A percentile compares a stretch with the other conserved stretches of the same genome.
Conservation (phyloP, 805 yeast genomes). For the Pichia deserticola region DNA sequence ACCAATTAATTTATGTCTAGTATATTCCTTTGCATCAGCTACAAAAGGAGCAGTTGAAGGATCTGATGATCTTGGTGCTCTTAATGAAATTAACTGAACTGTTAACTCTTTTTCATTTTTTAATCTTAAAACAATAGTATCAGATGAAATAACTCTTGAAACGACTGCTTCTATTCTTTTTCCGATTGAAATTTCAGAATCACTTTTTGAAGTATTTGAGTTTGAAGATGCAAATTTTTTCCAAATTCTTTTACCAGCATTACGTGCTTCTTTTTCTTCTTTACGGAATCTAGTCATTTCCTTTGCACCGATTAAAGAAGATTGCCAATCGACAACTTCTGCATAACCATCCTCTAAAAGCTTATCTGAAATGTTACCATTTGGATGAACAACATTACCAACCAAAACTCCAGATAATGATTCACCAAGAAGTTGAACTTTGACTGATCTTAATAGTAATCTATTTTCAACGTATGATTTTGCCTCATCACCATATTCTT, state of each 20-base stretch:
- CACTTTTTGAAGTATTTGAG: slow-evolving; percentile 31
- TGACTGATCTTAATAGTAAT: slow-evolving; percentile 53
- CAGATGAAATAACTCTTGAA: slow-evolving; percentile 57
- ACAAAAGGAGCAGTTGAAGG: slow-evolving; percentile 48
- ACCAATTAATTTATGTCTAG: slow-evolving; percentile 62
- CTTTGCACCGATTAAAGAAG: slow-evolving; percentile 55
- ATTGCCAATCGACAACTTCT: slow-evolving; percentile 76
- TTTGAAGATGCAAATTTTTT: slow-evolving; percentile 23
- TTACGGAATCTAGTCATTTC: slow-evolving; percentile 55
- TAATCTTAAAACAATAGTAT: slow-evolving; percentile 52
- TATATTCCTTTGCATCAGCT: slow-evolving; percentile 65
- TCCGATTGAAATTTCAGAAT: slow-evolving; percentile 39
- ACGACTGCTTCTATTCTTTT: slow-evolving; percentile 46
- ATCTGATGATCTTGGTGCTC: slow-evolving; percentile 67
- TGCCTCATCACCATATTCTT: slow-evolving; percentile 62
- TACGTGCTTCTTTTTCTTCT: slow-evolving; percentile 57
- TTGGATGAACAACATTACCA: slow-evolving; percentile 58
- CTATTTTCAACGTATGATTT: slow-evolving; percentile 55
- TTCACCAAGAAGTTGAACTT: slow-evolving; percentile 51
- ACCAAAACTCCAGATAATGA: slow-evolving; percentile 55
- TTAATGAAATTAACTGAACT: slow-evolving; percentile 68
- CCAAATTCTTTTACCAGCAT: slow-evolving; percentile 52
- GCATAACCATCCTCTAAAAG: slow-evolving; percentile 66
- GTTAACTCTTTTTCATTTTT: slow-evolving; percentile 46
- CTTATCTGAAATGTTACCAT: slow-evolving; percentile 67